phyloP scores from a whole-genome alignment of 495 filamentous ascomycete species.

The Aspergillus saccharolyticus region DNA sequence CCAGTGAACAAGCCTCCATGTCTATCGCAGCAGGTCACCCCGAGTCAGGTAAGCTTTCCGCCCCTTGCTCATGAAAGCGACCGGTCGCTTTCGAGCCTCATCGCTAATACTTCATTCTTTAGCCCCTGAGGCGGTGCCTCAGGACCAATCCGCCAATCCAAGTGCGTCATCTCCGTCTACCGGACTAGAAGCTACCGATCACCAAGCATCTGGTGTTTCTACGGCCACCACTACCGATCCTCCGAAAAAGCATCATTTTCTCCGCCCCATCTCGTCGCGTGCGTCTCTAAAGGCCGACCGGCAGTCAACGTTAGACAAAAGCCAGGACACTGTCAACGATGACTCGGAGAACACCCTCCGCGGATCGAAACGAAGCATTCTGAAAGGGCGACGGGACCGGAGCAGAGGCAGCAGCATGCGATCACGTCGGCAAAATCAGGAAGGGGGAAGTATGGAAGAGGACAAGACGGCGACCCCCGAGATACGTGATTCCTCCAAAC shows the following conservation, averaged over 20 bases:
- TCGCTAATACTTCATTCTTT: slow-evolving; percentile 14
- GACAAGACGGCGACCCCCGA: slow-evolving; percentile 28
- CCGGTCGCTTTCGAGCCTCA: slow-evolving; percentile 1
- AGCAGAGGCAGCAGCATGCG: slow-evolving; percentile 62
- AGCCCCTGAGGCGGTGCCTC: slow-evolving; percentile 31
- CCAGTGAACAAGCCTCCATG: slow-evolving; percentile 35
- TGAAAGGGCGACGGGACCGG: slow-evolving; percentile 60
- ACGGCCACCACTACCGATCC: slow-evolving; percentile 14
- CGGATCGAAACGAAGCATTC: slow-evolving; percentile 66
- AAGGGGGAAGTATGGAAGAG: slow-evolving; percentile 39
- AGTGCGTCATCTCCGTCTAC: slow-evolving; percentile 26
- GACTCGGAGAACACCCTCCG: slow-evolving; percentile 54
- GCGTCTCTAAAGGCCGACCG: slow-evolving; percentile 61
- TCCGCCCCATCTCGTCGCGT: slow-evolving; percentile 60
- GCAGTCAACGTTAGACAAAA: slow-evolving; percentile 57
- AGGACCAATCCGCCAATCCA: slow-evolving; percentile 22
- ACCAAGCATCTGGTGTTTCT: slow-evolving; percentile 17
- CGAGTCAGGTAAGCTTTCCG: slow-evolving; percentile 19
- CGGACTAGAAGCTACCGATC: slow-evolving; percentile 22
- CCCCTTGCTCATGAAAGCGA: neutral
- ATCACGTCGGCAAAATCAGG: slow-evolving; percentile 42
- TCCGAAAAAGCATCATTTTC: slow-evolving; percentile 54
- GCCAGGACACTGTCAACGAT: slow-evolving; percentile 60
- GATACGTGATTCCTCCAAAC: slow-evolving; percentile 36
- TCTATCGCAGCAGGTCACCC: slow-evolving; percentile 25